phyloP scores from a whole-genome alignment of 2,329 filamentous ascomycete species.

The Amphichorda felina region DNA sequence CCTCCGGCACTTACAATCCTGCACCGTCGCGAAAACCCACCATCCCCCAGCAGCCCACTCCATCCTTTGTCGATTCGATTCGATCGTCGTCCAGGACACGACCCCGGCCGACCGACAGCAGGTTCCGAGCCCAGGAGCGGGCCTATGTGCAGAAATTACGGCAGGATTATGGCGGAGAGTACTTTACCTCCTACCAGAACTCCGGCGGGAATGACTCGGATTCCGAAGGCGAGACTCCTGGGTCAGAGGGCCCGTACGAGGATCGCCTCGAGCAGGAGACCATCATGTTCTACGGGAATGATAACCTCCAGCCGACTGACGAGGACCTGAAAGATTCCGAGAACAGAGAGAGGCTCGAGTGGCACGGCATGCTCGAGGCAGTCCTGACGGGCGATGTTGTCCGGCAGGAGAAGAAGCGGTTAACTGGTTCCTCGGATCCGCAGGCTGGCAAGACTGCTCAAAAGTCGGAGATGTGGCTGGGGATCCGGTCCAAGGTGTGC shows the following conservation, averaged over 20 bases:
- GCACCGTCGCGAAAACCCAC: constrained; percentile 41
- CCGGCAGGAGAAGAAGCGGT: constrained; percentile 90
- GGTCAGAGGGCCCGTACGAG: constrained; percentile 72
- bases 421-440: constrained; percentile 65
- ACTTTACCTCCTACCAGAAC: constrained; percentile 56
- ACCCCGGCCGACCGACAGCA: constrained; percentile 29
- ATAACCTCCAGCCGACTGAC: constrained; percentile 75
- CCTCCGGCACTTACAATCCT: constrained; percentile 70
- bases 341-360: constrained; percentile 85
- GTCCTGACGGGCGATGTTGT: constrained; percentile 95
- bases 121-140: constrained; percentile 60
- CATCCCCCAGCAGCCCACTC: constrained; percentile 24
- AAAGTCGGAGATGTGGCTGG: constrained; percentile 77
- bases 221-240: constrained; percentile 82
- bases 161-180: constrained; percentile 53
- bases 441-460: constrained; percentile 51
- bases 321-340: constrained; percentile 83
- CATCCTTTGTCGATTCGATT: constrained; percentile 30
- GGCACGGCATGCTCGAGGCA: constrained; percentile 95
- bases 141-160: constrained; percentile 89
- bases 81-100: constrained; percentile 42
- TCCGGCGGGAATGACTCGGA: constrained; percentile 66
- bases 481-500: constrained; percentile 71
- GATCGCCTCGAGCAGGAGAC: constrained; percentile 80
- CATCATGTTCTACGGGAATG: constrained; percentile 83